A percentile compares a stretch with the other conserved stretches of the same genome.
Evolutionary conservation across 2,329 filamentous ascomycete species (phyloP).

Genomic region (Fusarium sp.): DNA sequence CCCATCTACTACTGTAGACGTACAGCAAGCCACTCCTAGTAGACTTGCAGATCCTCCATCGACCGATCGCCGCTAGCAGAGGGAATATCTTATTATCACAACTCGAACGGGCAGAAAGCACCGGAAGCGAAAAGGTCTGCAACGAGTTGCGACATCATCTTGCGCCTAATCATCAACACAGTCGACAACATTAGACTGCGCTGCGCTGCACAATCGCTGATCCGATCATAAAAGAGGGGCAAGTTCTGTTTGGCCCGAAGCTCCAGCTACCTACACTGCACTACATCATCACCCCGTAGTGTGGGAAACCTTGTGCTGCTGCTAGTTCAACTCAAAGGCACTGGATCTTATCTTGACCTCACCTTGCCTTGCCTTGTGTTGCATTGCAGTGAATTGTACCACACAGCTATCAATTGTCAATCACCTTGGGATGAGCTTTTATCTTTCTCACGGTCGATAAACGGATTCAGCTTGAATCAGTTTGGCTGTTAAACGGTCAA

Average conservation of each 20-base stretch:
- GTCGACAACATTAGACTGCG: background rate
- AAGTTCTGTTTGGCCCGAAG: slow-evolving; percentile 33
- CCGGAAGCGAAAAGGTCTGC: slow-evolving; percentile 19
- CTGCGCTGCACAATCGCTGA: slow-evolving; percentile 29
- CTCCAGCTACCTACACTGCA: slow-evolving; percentile 22
- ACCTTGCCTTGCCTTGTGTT: background rate
- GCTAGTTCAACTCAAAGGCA: slow-evolving; percentile 10
- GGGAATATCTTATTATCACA: slow-evolving; percentile 5
- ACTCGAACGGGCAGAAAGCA: slow-evolving; percentile 23
- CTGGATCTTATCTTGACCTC: background rate
- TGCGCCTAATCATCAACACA: slow-evolving; percentile 4
- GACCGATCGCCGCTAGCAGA: slow-evolving; percentile 33
- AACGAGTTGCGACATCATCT: slow-evolving; percentile 15
- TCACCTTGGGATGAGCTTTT: background rate
- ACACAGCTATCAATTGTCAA: slow-evolving; percentile 3
- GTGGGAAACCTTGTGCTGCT: slow-evolving; percentile 42
- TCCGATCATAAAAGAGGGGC: slow-evolving; percentile 45
- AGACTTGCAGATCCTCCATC: slow-evolving; percentile 37
- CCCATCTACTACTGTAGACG: slow-evolving; percentile 3
- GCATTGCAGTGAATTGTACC: slow-evolving; percentile 2
- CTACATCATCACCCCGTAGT: slow-evolving; percentile 37
- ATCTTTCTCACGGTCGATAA: background rate
- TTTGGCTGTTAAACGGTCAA: slow-evolving; percentile 2
- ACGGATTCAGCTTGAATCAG: background rate
- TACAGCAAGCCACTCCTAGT: slow-evolving; percentile 1